Evolutionary conservation across 495 filamentous ascomycete genomes (phyloP).

Genomic region (Penicillium canescens): DNA sequence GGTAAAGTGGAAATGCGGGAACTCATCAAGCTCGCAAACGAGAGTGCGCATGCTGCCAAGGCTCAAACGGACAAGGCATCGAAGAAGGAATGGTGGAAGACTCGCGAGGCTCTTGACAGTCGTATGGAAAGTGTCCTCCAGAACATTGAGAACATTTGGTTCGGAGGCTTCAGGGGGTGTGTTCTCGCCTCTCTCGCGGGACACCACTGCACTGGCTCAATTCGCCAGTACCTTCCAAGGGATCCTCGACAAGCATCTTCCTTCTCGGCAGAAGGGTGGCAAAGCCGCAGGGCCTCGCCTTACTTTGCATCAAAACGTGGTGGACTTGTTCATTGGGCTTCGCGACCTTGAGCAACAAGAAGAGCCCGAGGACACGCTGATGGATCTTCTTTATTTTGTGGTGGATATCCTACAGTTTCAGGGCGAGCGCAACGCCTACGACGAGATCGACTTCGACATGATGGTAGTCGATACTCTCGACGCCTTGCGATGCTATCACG

Average conservation of each 20-base stretch:
- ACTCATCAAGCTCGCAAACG: slow-evolving; percentile 76
- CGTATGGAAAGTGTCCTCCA: slow-evolving; percentile 75
- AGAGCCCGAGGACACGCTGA: slow-evolving; percentile 82
- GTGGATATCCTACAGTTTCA: slow-evolving; percentile 96
- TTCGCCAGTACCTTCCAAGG: slow-evolving; percentile 77
- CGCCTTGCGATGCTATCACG: slow-evolving; percentile 76
- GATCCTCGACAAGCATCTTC: slow-evolving; percentile 85
- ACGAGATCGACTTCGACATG: slow-evolving; percentile 94
- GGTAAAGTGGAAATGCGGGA: slow-evolving; percentile 77
- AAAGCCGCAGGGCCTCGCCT: slow-evolving; percentile 51
- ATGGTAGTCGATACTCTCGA: slow-evolving; percentile 84
- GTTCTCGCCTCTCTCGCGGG: slow-evolving; percentile 69
- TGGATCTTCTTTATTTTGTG: slow-evolving; percentile 91
- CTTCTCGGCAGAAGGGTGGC: slow-evolving; percentile 73
- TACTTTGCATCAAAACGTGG: slow-evolving; percentile 70
- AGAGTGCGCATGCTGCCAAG: slow-evolving; percentile 73
- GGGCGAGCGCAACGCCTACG: slow-evolving; percentile 93
- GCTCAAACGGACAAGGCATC: slow-evolving; percentile 57
- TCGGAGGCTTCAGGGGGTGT: slow-evolving; percentile 89
- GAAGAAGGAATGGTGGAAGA: slow-evolving; percentile 85
- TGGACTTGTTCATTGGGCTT: slow-evolving; percentile 86
- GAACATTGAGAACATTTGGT: slow-evolving; percentile 90
- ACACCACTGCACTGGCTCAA: slow-evolving; percentile 60
- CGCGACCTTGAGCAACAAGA: slow-evolving; percentile 67
- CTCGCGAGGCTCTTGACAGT: slow-evolving; percentile 74